phyloP scores from a whole-genome alignment of 805 yeast genomes.

The Candida nonsorbophila region DNA sequence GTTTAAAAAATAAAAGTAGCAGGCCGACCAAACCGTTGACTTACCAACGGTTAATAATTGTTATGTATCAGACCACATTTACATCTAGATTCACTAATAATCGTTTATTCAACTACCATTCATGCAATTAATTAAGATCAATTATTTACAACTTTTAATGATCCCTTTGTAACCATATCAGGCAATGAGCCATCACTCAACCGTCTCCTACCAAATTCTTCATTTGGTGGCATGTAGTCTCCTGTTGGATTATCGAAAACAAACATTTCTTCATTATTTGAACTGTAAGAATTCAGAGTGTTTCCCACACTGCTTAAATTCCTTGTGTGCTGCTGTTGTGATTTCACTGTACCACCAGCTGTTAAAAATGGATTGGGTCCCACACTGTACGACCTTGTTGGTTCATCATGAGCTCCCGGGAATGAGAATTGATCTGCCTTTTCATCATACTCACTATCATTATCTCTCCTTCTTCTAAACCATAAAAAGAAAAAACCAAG shows the following conservation, averaged over 20 bases:
- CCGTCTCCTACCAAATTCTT: conserved; percentile 41
- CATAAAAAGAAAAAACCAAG: conserved; percentile 37
- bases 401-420: conserved; percentile 19
- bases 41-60: no score
- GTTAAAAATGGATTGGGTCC: conserved; percentile 20
- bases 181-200: conserved; percentile 53
- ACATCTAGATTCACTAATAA: no score
- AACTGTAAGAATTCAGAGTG: conserved; percentile 13
- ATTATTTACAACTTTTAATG: conserved; percentile 47
- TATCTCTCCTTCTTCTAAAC: conserved; percentile 28
- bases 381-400: conserved; percentile 6
- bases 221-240: conserved; percentile 6
- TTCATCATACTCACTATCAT: conserved; percentile 37
- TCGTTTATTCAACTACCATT: no score
- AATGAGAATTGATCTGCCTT: conserved; percentile 32
- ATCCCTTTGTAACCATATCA: conserved; percentile 42
- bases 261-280: conserved; percentile 16
- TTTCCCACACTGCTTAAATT: conserved; percentile 9
- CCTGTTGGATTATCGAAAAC: conserved; percentile 10
- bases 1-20: no score
- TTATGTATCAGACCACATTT: no score
- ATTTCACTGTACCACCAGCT: conserved; percentile 15
- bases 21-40: no score
- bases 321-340: conserved; percentile 10
- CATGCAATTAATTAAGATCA: no score